These are phyloP conservation scores for Ulota crispa DNA, from an alignment of 225 moss, liverwort and hornwort genomes.

Conservation along the genomic window DNA sequence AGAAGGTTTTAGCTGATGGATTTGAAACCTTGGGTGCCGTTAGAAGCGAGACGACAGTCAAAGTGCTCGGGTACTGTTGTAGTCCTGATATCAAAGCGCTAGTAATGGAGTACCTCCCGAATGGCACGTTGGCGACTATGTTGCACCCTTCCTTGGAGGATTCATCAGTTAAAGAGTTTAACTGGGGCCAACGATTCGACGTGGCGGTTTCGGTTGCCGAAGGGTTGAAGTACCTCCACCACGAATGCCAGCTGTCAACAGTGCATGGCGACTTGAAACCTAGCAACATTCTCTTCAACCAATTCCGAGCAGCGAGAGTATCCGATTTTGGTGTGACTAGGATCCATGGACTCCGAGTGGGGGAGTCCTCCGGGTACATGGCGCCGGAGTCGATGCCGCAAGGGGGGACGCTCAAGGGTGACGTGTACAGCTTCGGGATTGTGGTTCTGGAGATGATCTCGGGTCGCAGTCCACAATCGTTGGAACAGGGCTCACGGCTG, in stretches of 20 bases:
- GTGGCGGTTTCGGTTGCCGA: constrained; percentile 34
- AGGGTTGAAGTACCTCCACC: constrained; percentile 49
- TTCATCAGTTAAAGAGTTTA: constrained; percentile 29
- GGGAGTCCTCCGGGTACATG: background rate
- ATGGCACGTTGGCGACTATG: constrained; percentile 23
- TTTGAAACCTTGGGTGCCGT: constrained; percentile 22
- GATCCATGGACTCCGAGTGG: constrained; percentile 14
- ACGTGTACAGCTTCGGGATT: constrained; percentile 54
- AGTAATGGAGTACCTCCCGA: constrained; percentile 44
- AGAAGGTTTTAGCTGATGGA: constrained; percentile 30
- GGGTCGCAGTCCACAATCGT: constrained; percentile 36
- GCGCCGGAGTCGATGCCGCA: constrained; percentile 8
- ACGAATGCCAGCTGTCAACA: constrained; percentile 38
- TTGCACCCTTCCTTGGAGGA: constrained; percentile 27
- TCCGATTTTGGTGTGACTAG: constrained; percentile 34
- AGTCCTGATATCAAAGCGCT: constrained; percentile 45
- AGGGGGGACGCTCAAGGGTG: constrained; percentile 35
- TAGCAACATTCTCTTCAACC: constrained; percentile 40
- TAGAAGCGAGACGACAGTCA: constrained; percentile 35
- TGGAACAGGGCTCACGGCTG: constrained; percentile 20
- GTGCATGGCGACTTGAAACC: constrained; percentile 49
- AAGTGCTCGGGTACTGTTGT: constrained; percentile 39
- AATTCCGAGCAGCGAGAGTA: constrained; percentile 33
- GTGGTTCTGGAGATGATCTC: constrained; percentile 39
- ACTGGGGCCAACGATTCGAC: constrained; percentile 45